Evolutionary conservation across 129 eudicot genomes (phyloP).

Genomic region (Flaveria bidentis): DNA sequence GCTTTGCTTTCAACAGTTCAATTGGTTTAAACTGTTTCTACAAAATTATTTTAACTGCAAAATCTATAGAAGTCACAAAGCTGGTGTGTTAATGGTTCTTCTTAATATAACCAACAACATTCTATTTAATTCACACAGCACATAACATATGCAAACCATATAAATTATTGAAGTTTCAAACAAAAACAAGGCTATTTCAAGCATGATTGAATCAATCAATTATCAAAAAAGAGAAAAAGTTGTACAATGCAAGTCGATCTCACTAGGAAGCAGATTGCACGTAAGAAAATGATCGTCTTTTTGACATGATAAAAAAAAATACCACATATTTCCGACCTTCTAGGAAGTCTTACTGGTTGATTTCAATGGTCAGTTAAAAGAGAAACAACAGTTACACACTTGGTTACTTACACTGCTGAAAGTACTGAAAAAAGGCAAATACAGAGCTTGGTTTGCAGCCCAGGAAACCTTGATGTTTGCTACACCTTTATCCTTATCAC

Average conservation of each 20-base stretch:
- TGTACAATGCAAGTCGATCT: conserved; percentile 17
- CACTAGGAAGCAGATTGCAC: conserved; percentile 12
- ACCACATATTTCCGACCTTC: conserved; percentile 11
- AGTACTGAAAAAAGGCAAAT: conserved; percentile 12
- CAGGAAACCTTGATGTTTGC: conserved; percentile 15
- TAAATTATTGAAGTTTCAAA: neutral
- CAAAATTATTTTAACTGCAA: neutral
- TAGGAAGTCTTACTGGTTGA: conserved; percentile 4
- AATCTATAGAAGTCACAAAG: neutral
- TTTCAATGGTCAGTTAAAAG: conserved; percentile 8
- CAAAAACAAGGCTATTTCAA: neutral
- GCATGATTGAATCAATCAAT: conserved; percentile 17
- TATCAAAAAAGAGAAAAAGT: neutral
- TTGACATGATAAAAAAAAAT: conserved; percentile 21
- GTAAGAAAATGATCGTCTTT: conserved; percentile 8
- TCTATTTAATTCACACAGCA: neutral
- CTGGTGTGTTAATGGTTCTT: neutral
- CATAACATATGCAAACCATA: neutral
- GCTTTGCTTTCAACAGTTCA: no score
- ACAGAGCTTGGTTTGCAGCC: conserved; percentile 12
- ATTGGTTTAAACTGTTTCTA: no score
- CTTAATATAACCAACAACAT: neutral
- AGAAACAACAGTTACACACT: conserved; percentile 23
- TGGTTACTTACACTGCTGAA: conserved; percentile 33
- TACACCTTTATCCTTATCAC: conserved; percentile 65